Percentiles rank a stretch among this genome's conserved stretches.
phyloP scores from a whole-genome alignment of 192 early-diverging fungal genomes.

The Dissophora globulifera region DNA sequence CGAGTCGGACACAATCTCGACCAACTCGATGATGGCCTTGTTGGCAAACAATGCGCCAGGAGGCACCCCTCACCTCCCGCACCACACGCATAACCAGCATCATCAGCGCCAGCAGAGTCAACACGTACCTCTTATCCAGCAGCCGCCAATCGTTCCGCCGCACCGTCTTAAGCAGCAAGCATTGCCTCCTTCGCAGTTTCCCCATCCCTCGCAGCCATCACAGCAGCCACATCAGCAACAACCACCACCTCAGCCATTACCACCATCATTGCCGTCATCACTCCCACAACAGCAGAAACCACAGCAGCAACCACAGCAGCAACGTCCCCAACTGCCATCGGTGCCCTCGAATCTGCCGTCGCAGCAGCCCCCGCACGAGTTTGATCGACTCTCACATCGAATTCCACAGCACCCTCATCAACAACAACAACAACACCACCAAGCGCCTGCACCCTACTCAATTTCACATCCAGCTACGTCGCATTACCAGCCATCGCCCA shows the following conservation, averaged over 20 bases:
- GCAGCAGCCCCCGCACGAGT: too few relatives aligned
- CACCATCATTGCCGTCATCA: too few relatives aligned
- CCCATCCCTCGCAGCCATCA: background rate
- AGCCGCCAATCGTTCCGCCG: background rate
- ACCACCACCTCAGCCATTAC: too few relatives aligned
- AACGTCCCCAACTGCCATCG: too few relatives aligned
- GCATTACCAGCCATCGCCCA: too few relatives aligned
- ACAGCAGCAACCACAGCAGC: background rate
- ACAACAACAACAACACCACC: too few relatives aligned
- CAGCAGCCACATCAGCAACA: background rate
- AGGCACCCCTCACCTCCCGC: background rate
- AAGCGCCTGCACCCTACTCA: background rate
- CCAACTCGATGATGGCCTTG: background rate
- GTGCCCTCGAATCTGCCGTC: too few relatives aligned
- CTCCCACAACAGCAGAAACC: background rate
- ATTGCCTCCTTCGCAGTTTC: background rate
- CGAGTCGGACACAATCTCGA: slow-evolving; percentile 23
- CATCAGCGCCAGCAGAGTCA: slow-evolving; percentile 1
- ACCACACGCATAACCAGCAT: slow-evolving; percentile 1
- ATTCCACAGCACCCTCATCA: too few relatives aligned
- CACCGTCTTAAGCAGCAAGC: too few relatives aligned
- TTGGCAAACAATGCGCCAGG: slow-evolving; percentile 5
- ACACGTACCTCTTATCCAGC: background rate
- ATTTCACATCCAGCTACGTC: background rate
- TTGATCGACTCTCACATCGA: too few relatives aligned